Evolutionary conservation across 352 stramenopile genomes (phyloP).

Genomic region (Phytophthora brassicae): DNA sequence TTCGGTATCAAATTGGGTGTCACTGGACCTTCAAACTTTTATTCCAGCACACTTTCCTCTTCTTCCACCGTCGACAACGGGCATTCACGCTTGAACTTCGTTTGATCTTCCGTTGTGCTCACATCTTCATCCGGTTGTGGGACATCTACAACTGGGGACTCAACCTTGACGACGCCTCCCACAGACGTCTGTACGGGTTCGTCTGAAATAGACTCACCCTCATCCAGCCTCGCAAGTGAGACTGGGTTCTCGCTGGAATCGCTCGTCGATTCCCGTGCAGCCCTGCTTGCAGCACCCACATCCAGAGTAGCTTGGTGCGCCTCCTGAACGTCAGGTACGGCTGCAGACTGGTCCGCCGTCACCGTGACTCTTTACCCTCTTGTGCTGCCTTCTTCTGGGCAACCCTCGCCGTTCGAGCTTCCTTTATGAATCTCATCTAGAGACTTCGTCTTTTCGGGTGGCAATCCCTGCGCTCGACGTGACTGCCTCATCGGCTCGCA

Average conservation of each 20-base stretch:
- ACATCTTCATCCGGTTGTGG: background rate
- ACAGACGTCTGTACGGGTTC: background rate
- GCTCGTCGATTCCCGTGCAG: background rate
- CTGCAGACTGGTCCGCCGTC: too few relatives aligned
- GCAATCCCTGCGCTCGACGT: too few relatives aligned
- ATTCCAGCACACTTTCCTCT: background rate
- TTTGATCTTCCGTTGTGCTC: background rate
- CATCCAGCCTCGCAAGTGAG: background rate
- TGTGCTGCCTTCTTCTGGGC: too few relatives aligned
- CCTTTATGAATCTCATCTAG: too few relatives aligned
- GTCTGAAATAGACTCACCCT: background rate
- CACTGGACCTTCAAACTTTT: too few relatives aligned
- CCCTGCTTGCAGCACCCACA: background rate
- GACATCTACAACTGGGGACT: background rate
- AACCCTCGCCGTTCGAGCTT: too few relatives aligned
- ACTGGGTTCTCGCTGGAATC: background rate
- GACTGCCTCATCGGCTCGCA: too few relatives aligned
- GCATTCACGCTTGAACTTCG: background rate
- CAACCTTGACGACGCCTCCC: background rate
- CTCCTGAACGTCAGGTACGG: too few relatives aligned
- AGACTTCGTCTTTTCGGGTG: too few relatives aligned
- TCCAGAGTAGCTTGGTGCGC: background rate
- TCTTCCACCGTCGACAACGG: background rate
- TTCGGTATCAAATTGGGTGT: too few relatives aligned
- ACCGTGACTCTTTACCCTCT: too few relatives aligned